These are phyloP conservation scores for Aspergillus calidoustus DNA, from an alignment of 2,329 filamentous ascomycete genomes.

Conservation along the genomic window DNA sequence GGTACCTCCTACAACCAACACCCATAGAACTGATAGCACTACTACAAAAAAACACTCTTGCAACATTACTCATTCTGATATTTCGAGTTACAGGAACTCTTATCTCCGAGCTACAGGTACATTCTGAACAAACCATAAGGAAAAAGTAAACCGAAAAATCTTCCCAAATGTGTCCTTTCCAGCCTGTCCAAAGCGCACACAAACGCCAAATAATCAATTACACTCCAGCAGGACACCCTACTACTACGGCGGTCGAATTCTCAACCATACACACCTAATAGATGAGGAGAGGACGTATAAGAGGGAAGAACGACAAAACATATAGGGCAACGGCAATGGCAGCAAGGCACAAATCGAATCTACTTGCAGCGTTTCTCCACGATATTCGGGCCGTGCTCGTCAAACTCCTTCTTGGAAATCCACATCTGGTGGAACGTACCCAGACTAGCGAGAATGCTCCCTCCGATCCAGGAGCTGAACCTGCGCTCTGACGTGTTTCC, in stretches of 20 bases:
- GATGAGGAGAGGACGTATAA: not conserved
- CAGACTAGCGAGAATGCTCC: slow-evolving; percentile 91
- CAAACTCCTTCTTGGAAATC: slow-evolving; percentile 97
- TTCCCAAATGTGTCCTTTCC: slow-evolving; percentile 6
- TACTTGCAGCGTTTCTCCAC: slow-evolving; percentile 97
- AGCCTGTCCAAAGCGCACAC: slow-evolving; percentile 11
- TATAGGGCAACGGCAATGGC: not conserved
- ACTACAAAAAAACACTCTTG: not conserved
- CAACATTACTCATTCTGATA: slow-evolving; percentile 11
- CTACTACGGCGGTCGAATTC: not conserved
- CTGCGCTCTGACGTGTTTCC: slow-evolving; percentile 85
- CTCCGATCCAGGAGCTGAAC: slow-evolving; percentile 94
- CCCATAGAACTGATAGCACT: not conserved
- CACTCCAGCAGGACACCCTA: not conserved
- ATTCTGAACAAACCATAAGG: not conserved
- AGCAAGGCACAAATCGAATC: slow-evolving; percentile 23
- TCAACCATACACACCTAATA: not conserved
- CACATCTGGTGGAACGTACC: slow-evolving; percentile 99
- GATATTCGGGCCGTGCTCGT: slow-evolving; percentile 87
- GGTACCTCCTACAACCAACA: no score
- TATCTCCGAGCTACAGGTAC: not conserved
- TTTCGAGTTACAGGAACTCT: not conserved
- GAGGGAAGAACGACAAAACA: not conserved
- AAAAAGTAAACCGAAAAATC: not conserved
- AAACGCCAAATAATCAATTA: slow-evolving; percentile 9